Evolutionary conservation across 371 early-diverging fungal species (phyloP).

Genomic region (Mortierella sp.): DNA sequence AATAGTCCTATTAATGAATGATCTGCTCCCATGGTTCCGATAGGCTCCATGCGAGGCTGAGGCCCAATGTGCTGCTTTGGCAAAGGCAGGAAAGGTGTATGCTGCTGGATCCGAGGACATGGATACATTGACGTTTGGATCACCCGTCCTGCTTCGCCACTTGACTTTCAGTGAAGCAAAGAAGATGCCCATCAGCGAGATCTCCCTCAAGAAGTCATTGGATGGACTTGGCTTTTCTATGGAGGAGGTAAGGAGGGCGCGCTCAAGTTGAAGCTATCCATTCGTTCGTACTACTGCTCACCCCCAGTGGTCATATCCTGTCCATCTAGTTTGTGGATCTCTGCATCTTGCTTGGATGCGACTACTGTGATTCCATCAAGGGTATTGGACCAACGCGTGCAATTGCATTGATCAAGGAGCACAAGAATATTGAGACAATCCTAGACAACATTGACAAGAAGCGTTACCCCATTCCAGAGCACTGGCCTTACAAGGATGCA

Average conservation of each 20-base stretch:
- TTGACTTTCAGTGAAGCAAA: slow-evolving; percentile 94
- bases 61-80: slow-evolving; percentile 98
- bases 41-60: slow-evolving; percentile 99
- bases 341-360: slow-evolving; percentile 99
- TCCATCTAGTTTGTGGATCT: slow-evolving; percentile 95
- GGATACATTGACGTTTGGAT: slow-evolving; percentile 98
- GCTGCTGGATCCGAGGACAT: slow-evolving; percentile 99
- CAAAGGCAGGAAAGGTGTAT: slow-evolving; percentile 88
- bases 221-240: slow-evolving; percentile 83
- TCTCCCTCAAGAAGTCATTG: slow-evolving; percentile 86
- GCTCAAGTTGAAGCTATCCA: too few species aligned
- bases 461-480: slow-evolving; percentile 83
- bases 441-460: slow-evolving; percentile 78
- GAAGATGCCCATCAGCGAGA: slow-evolving; percentile 95
- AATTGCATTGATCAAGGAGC: slow-evolving; percentile 88
- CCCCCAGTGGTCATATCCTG: background rate
- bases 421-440: slow-evolving; percentile 90
- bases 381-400: slow-evolving; percentile 98
- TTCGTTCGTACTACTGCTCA: background rate
- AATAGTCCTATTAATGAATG: background rate
- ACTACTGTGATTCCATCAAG: slow-evolving; percentile 97
- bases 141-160: slow-evolving; percentile 95
- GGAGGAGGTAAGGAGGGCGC: slow-evolving; percentile 64
- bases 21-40: slow-evolving; percentile 54
- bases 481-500: slow-evolving; percentile 95